Evolutionary conservation across 768 basidiomycete species (phyloP), one percentile per base, ranked within the genome.

Genomic region (Dentipellis sp.): DNA sequence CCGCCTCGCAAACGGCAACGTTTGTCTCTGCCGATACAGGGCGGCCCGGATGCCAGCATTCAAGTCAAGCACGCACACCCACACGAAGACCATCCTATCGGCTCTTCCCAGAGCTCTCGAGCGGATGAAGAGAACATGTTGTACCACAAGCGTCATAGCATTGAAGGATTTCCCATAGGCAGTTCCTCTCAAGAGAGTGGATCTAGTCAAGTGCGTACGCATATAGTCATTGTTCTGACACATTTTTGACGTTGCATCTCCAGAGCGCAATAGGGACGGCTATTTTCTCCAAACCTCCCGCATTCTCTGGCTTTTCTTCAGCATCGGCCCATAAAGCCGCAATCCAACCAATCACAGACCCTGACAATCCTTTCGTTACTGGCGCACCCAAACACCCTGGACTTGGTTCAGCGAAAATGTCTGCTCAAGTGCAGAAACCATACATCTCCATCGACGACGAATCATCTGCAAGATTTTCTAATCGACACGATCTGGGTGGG

Each of bases 11-110:
- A 87, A 67, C 75, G 81, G 22, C 78, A 77, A 62, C 74, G 84
- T 34, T 72, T 84, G 53, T 82, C 83, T 3, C 84, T 82, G 1
- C 83, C 84, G 3, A 78, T 78, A 17, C 82, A 80, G 56, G 84
- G 84, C 5, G 59, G 57, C 10, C 61, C 58, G 34, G 34, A 29
- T 29, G 29, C 29, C 29, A 29, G 29, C 29, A 29, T 29, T 29
- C 29, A 29, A 29, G 29, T 6, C 6, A 29, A 29, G 6, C 29
- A 6, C 29, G 29, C 29, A 29, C 3, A 29, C 29, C 29, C 6
- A 29, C 29, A 29, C 29, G 29, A 29, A 29, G 29, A 29, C 3
- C 6, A 3, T 29, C 29, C 29, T 29, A 29, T 29, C 6, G 29
- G 29, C 29, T 3, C 29, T 6, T 29, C 29, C 6, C 29, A 29